Percentiles rank a stretch among this genome's conserved stretches.
Evolutionary conservation across 345 rosid species (phyloP).

Genomic region (Gossypium ekmanianum): DNA sequence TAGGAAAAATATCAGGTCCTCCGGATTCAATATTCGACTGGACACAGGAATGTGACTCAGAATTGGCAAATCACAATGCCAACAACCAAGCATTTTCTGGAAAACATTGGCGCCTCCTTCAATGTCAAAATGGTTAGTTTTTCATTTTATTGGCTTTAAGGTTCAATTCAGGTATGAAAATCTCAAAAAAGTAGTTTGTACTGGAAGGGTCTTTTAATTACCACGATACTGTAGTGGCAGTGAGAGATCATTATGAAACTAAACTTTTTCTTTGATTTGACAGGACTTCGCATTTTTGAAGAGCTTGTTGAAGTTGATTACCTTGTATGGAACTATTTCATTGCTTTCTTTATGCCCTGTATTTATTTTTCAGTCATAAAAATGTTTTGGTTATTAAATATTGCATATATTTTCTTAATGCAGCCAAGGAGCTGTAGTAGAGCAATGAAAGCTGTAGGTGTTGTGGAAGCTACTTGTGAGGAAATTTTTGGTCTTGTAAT

Average conservation of each 20-base stretch:
- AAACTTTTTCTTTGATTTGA: conserved; percentile 20
- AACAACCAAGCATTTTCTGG: conserved; percentile 89
- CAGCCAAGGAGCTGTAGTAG: conserved; percentile 99
- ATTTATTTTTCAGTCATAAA: conserved; percentile 14
- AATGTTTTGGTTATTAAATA: conserved; percentile 22
- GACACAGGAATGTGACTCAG: conserved; percentile 79
- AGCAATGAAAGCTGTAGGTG: conserved; percentile 99
- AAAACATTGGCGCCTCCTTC: conserved; percentile 99
- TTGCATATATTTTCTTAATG: conserved; percentile 29
- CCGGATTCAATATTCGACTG: conserved; percentile 85
- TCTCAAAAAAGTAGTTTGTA: neutral
- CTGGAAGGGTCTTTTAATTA: neutral
- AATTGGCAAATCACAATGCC: conserved; percentile 65
- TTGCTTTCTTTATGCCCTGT: conserved; percentile 19
- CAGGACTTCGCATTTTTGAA: conserved; percentile 99
- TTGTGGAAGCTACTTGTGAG: conserved; percentile 95
- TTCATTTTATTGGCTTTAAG: conserved; percentile 4
- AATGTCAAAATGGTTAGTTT: conserved; percentile 90
- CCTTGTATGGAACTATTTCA: conserved; percentile 56
- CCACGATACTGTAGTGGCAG: conserved; percentile 10
- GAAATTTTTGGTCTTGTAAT: conserved; percentile 94
- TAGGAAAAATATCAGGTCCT: conserved; percentile 52
- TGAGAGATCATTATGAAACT: conserved; percentile 13
- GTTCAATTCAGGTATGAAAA: conserved; percentile 15
- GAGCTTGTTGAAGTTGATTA: conserved; percentile 99